phyloP scores from a whole-genome alignment of 495 filamentous ascomycete species.

The Xylaria acuta region DNA sequence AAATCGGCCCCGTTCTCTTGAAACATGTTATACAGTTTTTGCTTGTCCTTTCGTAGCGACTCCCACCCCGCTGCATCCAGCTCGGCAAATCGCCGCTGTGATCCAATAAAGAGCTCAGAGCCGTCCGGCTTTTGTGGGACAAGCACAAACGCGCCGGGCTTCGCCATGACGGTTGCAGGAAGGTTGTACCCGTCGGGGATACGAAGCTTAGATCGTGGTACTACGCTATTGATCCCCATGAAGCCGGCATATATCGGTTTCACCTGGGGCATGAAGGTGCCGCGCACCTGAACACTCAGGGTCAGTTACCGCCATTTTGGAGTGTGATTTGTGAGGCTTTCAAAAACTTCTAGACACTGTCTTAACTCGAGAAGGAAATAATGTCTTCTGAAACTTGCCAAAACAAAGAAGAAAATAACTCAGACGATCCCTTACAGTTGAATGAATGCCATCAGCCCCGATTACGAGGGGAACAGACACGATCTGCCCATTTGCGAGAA shows the following conservation, averaged over 20 bases:
- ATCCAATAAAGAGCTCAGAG: constrained; percentile 52
- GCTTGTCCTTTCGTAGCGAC: constrained; percentile 31
- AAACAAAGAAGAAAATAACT: no score
- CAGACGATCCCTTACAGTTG: constrained; percentile 23
- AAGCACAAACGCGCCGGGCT: constrained; percentile 54
- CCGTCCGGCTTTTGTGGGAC: constrained; percentile 55
- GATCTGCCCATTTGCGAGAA: constrained; percentile 48
- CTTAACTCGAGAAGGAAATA: no score
- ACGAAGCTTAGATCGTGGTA: constrained; percentile 36
- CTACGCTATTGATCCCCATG: constrained; percentile 32
- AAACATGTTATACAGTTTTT: constrained; percentile 33
- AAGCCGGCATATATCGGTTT: constrained; percentile 32
- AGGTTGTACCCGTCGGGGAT: constrained; percentile 42
- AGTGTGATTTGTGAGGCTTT: no score
- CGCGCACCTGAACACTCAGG: constrained; percentile 38
- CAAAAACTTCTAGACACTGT: no score
- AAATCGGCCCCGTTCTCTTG: constrained; percentile 30
- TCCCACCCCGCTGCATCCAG: constrained; percentile 33
- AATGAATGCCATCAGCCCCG: constrained; percentile 60
- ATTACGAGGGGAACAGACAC: constrained; percentile 41
- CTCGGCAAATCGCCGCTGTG: constrained; percentile 39
- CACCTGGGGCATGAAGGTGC: constrained; percentile 24
- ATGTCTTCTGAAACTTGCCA: no score
- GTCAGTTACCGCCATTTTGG: no score
- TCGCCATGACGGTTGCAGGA: constrained; percentile 51